A percentile compares a stretch with the other conserved stretches of the same genome.
Evolutionary conservation across 257 asterid genomes (phyloP).

Genomic region (Solanum rostratum): DNA sequence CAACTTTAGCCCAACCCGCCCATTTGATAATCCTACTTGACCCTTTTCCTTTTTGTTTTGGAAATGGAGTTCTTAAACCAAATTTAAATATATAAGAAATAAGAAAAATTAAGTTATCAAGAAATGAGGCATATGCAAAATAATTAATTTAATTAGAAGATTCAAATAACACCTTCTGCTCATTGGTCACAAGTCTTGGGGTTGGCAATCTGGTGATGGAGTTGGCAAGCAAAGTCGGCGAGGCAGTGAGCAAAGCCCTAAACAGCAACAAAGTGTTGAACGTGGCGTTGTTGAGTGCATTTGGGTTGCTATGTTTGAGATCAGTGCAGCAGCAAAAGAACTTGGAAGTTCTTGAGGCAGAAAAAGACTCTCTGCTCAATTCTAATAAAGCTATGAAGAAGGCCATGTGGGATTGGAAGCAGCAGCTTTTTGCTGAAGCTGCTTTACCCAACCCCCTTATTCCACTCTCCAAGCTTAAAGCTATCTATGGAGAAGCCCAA

Average conservation of each 20-base stretch:
- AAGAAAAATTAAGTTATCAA: too few relatives aligned
- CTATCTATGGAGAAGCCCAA: conserved; percentile 61
- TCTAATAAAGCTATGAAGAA: conserved; percentile 49
- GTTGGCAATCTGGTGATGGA: too few relatives aligned
- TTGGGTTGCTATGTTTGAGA: conserved; percentile 39
- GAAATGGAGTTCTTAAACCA: too few relatives aligned
- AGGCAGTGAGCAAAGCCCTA: conserved; percentile 37
- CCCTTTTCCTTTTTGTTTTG: too few relatives aligned
- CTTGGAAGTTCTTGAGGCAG: conserved; percentile 46
- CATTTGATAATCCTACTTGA: too few relatives aligned
- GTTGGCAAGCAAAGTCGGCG: conserved; percentile 10
- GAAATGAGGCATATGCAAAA: too few relatives aligned
- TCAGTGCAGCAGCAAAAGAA: conserved; percentile 41
- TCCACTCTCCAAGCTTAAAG: conserved; percentile 64
- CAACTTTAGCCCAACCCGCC: too few relatives aligned
- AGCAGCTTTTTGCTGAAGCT: conserved; percentile 47
- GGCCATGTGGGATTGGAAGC: conserved; percentile 80
- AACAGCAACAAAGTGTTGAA: conserved; percentile 47
- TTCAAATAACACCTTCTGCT: too few relatives aligned
- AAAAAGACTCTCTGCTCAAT: conserved; percentile 37
- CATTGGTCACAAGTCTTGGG: too few relatives aligned
- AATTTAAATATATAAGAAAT: too few relatives aligned
- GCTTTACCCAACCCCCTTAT: conserved; percentile 29
- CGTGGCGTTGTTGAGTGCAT: conserved; percentile 28
- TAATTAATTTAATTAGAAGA: too few relatives aligned